Conservation (phyloP, 208 protist genomes). For the Trypanosoma scelopori region DNA sequence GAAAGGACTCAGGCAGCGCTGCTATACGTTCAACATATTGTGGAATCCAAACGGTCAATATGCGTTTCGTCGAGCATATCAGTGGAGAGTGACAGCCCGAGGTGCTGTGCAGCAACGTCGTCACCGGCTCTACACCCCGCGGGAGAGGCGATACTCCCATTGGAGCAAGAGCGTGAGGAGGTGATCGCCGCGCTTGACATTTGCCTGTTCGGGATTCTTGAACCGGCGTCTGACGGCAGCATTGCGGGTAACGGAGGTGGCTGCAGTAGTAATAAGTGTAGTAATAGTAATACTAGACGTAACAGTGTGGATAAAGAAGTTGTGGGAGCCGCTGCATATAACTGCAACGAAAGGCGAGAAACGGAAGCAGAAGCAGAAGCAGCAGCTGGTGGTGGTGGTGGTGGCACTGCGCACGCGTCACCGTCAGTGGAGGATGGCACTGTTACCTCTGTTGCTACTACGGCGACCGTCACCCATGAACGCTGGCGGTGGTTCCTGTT, state of each 20-base stretch:
- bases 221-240: background rate
- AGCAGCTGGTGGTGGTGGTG: constrained; percentile 4
- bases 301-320: background rate
- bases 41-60: constrained; percentile 28
- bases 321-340: background rate
- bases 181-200: constrained; percentile 81
- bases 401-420: background rate
- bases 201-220: constrained; percentile 70
- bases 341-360: background rate
- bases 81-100: background rate
- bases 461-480: constrained; percentile 12
- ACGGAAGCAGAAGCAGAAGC: constrained; percentile 7
- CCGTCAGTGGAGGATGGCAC: background rate
- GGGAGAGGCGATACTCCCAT: background rate
- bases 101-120: background rate
- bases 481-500: constrained; percentile 30
- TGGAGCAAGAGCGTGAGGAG: constrained; percentile 58
- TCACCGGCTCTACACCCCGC: background rate
- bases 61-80: background rate
- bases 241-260: background rate
- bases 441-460: background rate
- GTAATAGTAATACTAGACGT: constrained; percentile 9
- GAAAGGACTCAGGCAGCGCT: constrained; percentile 55
- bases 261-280: background rate
- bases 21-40: constrained; percentile 46